Base-by-base conservation (phyloP, 768 basidiomycete species). In the Lentinus tigrinus region DNA sequence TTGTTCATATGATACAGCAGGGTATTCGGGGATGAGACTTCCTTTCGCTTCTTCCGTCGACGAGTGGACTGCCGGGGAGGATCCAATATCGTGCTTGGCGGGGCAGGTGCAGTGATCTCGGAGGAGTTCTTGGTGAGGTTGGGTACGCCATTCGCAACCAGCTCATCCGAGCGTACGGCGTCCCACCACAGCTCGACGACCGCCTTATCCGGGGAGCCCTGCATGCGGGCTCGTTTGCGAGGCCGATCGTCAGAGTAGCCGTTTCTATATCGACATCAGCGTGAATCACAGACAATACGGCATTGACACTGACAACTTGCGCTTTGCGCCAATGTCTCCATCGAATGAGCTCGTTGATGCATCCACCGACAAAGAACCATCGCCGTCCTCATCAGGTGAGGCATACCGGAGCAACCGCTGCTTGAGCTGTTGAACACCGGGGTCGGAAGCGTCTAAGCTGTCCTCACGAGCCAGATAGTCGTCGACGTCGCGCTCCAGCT, bases 141-240 rank as follows among this genome's bases (percentile, higher is more conserved):
- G 74, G 81, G 89, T 24, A 91, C 73, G 10, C 87, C 89, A 57
- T 85, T 88, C 24, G 78, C 80, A 26, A 89, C 70, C 21, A 91
- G 74, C 2, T 76, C 66, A 63, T 88, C 84, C 2, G 82, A 84
- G 62, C 83, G 83, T 37, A 85, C 78, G 3, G 85, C 87, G 27
- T 81, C 77, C 91, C 91, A 93, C 91, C 91, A 93, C 6, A 87
- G 70, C 37, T 85, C 81, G 6, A 78, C 75, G 3, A 76, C 64
- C 40, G 82, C 81, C 46, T 78, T 75, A 54, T 76, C 74, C 19
- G 74, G 75, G 38, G 76, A 71, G 16, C 67, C 53, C 26, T 72
- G 75, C 23, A 79, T 78, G 34, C 87, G 81, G 13, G 76, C 72
- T 38, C 87, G 85, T 73, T 91, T 92, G 38, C 81, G 79, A 8